These are phyloP conservation scores for Casuarina equisetifolia DNA, from an alignment of 306 rosid genomes.

Conservation along the genomic window DNA sequence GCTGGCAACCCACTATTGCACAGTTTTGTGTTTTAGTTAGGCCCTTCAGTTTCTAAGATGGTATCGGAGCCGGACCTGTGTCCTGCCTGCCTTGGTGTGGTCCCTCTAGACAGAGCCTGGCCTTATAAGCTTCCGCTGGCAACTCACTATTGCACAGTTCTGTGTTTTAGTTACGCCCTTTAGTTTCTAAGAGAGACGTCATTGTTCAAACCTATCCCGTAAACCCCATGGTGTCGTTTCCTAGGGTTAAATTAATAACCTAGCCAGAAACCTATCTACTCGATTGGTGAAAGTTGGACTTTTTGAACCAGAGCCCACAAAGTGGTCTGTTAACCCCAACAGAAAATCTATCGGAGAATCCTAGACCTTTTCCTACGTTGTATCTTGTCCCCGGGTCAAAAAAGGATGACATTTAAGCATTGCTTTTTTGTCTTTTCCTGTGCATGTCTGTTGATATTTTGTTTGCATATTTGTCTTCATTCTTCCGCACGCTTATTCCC, in stretches of 20 bases:
- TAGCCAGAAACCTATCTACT: background rate
- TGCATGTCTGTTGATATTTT: background rate
- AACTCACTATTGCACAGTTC: too few species aligned
- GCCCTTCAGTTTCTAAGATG: too few species aligned
- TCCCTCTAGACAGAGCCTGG: too few species aligned
- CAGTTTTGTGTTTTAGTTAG: too few species aligned
- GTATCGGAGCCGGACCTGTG: too few species aligned
- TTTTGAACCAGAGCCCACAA: background rate
- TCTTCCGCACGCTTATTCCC: background rate
- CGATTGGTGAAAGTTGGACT: background rate
- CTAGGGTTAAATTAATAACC: background rate
- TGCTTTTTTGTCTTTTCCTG: background rate
- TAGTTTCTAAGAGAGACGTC: too few species aligned
- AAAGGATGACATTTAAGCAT: slow-evolving; percentile 6
- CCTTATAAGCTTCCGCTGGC: too few species aligned
- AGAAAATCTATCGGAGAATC: background rate
- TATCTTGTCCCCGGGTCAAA: background rate
- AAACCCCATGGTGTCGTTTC: background rate
- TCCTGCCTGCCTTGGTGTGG: too few species aligned
- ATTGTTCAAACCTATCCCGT: background rate
- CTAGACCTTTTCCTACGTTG: background rate
- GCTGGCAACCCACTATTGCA: too few species aligned
- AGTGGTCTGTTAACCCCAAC: background rate
- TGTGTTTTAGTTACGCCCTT: too few species aligned
- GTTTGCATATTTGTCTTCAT: background rate